These are phyloP conservation scores for Eutrema yunnanense DNA, from an alignment of 345 rosid species.

Conservation along the genomic window DNA sequence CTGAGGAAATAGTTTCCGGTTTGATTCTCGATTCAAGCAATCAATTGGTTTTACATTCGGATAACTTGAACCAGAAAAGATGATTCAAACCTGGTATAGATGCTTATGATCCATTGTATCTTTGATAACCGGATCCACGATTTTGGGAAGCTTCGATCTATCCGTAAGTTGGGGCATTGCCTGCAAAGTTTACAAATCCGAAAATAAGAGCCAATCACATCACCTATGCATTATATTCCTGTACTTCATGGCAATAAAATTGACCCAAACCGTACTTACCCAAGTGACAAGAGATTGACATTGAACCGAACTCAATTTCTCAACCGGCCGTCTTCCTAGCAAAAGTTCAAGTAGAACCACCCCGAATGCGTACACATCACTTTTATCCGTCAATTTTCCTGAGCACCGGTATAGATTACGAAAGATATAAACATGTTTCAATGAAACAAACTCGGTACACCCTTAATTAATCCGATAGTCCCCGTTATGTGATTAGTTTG, in stretches of 20 bases:
- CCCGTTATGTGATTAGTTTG: conserved; percentile 20
- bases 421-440: not conserved
- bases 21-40: not conserved
- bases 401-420: not conserved
- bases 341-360: conserved; percentile 92
- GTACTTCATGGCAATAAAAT: not conserved
- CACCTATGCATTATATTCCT: not conserved
- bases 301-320: conserved; percentile 75
- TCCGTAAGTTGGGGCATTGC: conserved; percentile 98
- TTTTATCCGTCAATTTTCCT: conserved; percentile 90
- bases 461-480: not conserved
- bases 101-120: conserved; percentile 76
- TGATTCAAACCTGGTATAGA: conserved; percentile 69
- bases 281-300: conserved; percentile 92
- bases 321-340: conserved; percentile 78
- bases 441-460: not conserved
- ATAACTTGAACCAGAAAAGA: not conserved
- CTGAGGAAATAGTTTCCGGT: conserved; percentile 29
- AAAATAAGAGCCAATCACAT: not conserved
- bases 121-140: conserved; percentile 74
- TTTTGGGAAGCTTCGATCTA: conserved; percentile 74
- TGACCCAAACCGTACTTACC: conserved; percentile 38
- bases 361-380: conserved; percentile 93
- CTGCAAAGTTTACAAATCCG: conserved; percentile 32
- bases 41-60: not conserved